Conservation (phyloP, 73 alveolate species). For the Tetrahymena borealis region DNA sequence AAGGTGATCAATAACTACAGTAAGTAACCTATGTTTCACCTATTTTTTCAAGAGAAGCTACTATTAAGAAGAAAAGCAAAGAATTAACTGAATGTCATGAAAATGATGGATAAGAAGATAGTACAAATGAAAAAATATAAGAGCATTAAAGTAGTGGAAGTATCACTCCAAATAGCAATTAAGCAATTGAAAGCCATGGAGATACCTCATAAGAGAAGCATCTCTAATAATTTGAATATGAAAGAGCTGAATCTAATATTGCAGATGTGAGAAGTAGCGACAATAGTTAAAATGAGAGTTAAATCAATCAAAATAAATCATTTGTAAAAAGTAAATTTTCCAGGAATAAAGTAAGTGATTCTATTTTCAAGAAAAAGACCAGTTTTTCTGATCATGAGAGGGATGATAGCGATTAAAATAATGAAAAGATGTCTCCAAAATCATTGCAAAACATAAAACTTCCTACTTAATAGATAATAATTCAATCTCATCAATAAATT, state of each 20-base stretch:
- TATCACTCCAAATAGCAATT: neutral
- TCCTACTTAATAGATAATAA: neutral
- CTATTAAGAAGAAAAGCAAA: neutral
- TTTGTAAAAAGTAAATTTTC: neutral
- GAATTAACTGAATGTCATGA: neutral
- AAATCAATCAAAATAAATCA: neutral
- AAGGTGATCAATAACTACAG: neutral
- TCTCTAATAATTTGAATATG: neutral
- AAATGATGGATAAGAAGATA: neutral
- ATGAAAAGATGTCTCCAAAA: neutral
- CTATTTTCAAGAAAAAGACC: neutral
- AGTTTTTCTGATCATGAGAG: neutral
- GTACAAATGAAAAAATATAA: neutral
- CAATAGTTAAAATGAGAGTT: neutral
- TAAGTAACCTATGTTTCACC: neutral
- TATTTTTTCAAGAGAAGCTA: neutral
- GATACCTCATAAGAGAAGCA: neutral
- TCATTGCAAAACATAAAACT: neutral
- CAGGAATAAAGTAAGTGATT: neutral
- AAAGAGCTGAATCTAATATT: neutral
- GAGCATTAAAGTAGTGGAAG: neutral
- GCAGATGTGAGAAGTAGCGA: too few relatives aligned
- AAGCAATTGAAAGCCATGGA: neutral
- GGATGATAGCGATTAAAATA: neutral
- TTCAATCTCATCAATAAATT: neutral